Evolutionary conservation across 345 rosid species (phyloP).

Genomic region (Eucalyptus fibrosa): DNA sequence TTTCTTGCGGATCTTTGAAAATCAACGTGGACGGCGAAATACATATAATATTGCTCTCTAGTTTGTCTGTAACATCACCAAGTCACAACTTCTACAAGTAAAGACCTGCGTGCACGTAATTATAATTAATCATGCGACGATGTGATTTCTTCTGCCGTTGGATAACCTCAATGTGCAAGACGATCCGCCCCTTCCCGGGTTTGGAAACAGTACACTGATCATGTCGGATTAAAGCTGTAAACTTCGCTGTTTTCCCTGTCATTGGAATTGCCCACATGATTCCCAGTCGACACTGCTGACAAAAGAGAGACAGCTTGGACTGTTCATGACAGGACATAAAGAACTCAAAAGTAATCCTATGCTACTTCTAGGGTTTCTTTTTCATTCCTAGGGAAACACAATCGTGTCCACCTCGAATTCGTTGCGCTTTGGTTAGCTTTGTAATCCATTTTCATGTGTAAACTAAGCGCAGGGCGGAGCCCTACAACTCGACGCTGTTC

Average conservation of each 20-base stretch:
- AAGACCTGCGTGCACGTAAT: background rate
- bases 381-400: background rate
- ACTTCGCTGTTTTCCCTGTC: background rate
- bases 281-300: background rate
- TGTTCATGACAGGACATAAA: background rate
- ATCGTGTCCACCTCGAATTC: background rate
- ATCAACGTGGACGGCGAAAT: background rate
- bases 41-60: background rate
- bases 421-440: background rate
- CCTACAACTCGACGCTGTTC: conserved; percentile 4
- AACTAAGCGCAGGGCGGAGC: conserved; percentile 2
- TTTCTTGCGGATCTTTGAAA: background rate
- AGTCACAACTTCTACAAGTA: background rate
- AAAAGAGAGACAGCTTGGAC: background rate
- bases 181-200: background rate
- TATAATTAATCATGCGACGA: background rate
- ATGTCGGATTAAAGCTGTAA: background rate
- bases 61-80: background rate
- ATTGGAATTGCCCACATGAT: background rate
- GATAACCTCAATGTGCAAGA: background rate
- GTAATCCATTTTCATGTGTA: background rate
- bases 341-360: background rate
- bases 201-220: background rate
- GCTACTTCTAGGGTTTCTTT: background rate
- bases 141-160: background rate